Base-by-base conservation (phyloP, 768 basidiomycete species). In the Xerocomellus amylosporus region DNA sequence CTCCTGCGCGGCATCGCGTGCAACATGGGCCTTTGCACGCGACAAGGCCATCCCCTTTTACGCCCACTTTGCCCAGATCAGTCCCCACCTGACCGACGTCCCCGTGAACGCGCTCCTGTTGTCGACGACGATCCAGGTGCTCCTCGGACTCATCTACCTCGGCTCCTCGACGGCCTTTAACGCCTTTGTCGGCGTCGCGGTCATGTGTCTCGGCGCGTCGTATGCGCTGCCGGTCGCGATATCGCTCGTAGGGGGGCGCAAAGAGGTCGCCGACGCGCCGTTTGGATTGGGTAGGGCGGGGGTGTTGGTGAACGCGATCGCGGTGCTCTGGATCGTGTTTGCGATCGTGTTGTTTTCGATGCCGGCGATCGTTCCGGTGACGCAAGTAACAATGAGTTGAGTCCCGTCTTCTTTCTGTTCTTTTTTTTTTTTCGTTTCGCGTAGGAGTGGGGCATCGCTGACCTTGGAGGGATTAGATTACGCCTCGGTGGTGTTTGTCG, bases 1-100 rank as follows among this genome's bases (percentile, higher is more conserved):
- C 56, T 79, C 80, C 38, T 85, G 82, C 49, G 85, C 84, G 9
- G 82, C 85, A 36, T 86, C 85, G 13, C 80, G 86, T 17, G 80
- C 82, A 30, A 86, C 85, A 3, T 87, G 85, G 86, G 82, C 82
- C 43, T 87, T 88, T 65, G 81, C 85, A 0, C 77, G 86, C 3
- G 86, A 87, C 70, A 77, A 77, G 55, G 86, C 82, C 1, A 81
- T 87, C 39, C 86, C 85, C 2, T 76, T 80, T 41, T 75, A 79
- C 34, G 46, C 54, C 12, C 61, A 73, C 53, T 85, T 85, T 71
- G 69, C 78, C 8, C 71, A 70, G 46, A 74, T 87, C 62, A 72
- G 74, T 39, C 65, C 69, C 8, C 58, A 66, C 37, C 55, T 73
- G 9, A 63, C 71, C 28, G 79, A 79, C 58, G 77, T 85, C 5